Evolutionary conservation across 2,329 filamentous ascomycete species (phyloP).

Genomic region (Lojkania enalia): DNA sequence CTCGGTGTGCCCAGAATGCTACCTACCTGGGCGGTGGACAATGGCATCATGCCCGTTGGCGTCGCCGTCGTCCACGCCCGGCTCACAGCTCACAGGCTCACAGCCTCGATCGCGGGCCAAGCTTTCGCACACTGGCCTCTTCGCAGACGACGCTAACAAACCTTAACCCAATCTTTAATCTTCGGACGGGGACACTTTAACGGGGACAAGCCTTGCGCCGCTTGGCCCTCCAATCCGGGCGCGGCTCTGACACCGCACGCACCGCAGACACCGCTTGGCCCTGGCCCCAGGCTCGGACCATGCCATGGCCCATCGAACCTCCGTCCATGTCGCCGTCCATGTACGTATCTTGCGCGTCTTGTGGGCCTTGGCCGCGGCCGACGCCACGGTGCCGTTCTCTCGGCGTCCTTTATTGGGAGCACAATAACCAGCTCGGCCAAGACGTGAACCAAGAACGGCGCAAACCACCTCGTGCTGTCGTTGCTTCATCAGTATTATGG

Average conservation of each 20-base stretch:
- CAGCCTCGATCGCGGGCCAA: constrained; percentile 30
- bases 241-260: constrained; percentile 25
- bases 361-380: too few species aligned
- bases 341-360: too few species aligned
- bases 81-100: constrained; percentile 7
- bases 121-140: constrained; percentile 20
- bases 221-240: constrained; percentile 30
- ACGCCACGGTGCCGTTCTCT: too few species aligned
- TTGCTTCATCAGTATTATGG: constrained; percentile 14
- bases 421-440: neutral
- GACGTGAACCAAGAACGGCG: constrained; percentile 4
- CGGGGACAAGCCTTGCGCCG: constrained; percentile 38
- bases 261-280: constrained; percentile 1
- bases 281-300: constrained; percentile 8
- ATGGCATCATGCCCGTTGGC: constrained; percentile 22
- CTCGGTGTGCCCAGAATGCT: too few species aligned
- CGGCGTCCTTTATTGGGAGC: too few species aligned
- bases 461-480: constrained; percentile 12
- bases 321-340: too few species aligned
- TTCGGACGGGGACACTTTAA: too few species aligned
- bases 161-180: constrained; percentile 40
- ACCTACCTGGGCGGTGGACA: constrained; percentile 9
- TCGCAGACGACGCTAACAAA: constrained; percentile 28
- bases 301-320: neutral
- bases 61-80: constrained; percentile 9